Percentiles rank a stretch among this genome's conserved stretches.
These are phyloP conservation scores for Cryptococcus amylolentus DNA, from an alignment of 1,284 basidiomycete species.

Conservation along the genomic window DNA sequence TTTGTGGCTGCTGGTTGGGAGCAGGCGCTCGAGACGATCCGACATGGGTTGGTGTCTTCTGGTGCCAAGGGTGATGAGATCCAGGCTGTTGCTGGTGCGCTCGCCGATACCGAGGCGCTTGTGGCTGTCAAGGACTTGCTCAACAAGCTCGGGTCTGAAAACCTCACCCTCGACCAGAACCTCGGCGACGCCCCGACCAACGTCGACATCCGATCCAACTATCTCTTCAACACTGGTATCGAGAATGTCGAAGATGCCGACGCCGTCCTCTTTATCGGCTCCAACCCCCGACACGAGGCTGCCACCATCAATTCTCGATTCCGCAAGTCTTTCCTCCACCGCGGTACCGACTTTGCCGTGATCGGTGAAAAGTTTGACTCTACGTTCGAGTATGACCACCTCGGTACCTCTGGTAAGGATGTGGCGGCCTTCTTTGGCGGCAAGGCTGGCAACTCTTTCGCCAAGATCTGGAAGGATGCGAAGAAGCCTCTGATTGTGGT, in stretches of 20 bases:
- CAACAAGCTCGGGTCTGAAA: constrained; percentile 94
- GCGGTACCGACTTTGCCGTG: constrained; percentile 77
- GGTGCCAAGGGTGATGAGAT: constrained; percentile 94
- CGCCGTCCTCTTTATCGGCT: constrained; percentile 88
- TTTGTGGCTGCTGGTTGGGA: constrained; percentile 93
- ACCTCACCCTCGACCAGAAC: constrained; percentile 75
- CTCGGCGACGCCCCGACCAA: constrained; percentile 69
- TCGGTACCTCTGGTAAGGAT: constrained; percentile 76
- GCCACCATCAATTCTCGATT: constrained; percentile 96
- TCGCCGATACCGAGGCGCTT: constrained; percentile 92
- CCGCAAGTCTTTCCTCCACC: constrained; percentile 88
- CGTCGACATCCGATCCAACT: constrained; percentile 91
- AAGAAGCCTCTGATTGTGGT: constrained; percentile 93
- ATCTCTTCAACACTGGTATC: constrained; percentile 95
- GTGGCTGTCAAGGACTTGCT: constrained; percentile 91
- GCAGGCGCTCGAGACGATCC: constrained; percentile 76
- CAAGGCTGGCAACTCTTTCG: constrained; percentile 63
- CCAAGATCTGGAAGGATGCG: constrained; percentile 80
- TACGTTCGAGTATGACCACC: constrained; percentile 87
- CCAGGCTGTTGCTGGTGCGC: constrained; percentile 86
- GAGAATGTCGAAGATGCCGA: constrained; percentile 89
- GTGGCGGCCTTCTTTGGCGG: constrained; percentile 75
- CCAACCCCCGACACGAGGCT: constrained; percentile 96
- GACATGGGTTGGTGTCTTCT: constrained; percentile 70
- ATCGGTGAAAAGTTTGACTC: constrained; percentile 90